Percentiles rank a stretch among this genome's conserved stretches.
phyloP scores from a whole-genome alignment of 2,329 filamentous ascomycete genomes.

The Colletotrichum tabaci region DNA sequence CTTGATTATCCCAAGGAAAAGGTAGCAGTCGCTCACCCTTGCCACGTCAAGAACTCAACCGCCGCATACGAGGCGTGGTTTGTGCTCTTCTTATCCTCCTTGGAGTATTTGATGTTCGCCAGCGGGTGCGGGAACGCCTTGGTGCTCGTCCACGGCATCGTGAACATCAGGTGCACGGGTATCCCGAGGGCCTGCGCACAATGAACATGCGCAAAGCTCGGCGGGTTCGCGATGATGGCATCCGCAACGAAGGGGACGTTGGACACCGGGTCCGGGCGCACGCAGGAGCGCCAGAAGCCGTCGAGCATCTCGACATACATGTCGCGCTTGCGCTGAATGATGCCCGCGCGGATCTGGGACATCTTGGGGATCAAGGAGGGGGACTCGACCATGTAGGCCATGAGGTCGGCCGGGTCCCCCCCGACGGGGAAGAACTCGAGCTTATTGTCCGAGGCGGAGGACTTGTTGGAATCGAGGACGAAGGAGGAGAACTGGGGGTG shows the following conservation, averaged over 20 bases:
- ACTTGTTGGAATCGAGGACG: slow-evolving; percentile 54
- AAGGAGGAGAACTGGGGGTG: slow-evolving; percentile 64
- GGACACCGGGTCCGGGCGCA: slow-evolving; percentile 41
- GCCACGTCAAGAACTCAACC: slow-evolving; percentile 84
- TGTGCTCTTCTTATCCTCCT: slow-evolving; percentile 66
- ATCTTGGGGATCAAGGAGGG: slow-evolving; percentile 48
- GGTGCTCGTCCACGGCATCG: slow-evolving; percentile 83
- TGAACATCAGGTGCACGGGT: slow-evolving; percentile 64
- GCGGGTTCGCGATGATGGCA: slow-evolving; percentile 66
- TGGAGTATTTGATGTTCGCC: slow-evolving; percentile 74
- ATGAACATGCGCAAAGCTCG: slow-evolving; percentile 63
- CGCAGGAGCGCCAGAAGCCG: slow-evolving; percentile 45
- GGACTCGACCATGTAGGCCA: slow-evolving; percentile 50
- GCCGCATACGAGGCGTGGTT: slow-evolving; percentile 81
- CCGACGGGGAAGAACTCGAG: slow-evolving; percentile 70
- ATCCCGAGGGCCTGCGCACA: slow-evolving; percentile 61
- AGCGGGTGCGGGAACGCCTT: slow-evolving; percentile 81
- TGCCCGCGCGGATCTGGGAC: slow-evolving; percentile 46
- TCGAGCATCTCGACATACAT: slow-evolving; percentile 46
- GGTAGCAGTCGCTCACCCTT: slow-evolving; percentile 62
- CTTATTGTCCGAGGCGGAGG: not conserved
- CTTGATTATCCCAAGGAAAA: not conserved
- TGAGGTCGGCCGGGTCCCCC: slow-evolving; percentile 63
- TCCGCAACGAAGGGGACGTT: slow-evolving; percentile 62
- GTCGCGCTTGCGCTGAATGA: slow-evolving; percentile 46